phyloP scores from a whole-genome alignment of 805 yeast species.

The Priceomyces melissophilus region DNA sequence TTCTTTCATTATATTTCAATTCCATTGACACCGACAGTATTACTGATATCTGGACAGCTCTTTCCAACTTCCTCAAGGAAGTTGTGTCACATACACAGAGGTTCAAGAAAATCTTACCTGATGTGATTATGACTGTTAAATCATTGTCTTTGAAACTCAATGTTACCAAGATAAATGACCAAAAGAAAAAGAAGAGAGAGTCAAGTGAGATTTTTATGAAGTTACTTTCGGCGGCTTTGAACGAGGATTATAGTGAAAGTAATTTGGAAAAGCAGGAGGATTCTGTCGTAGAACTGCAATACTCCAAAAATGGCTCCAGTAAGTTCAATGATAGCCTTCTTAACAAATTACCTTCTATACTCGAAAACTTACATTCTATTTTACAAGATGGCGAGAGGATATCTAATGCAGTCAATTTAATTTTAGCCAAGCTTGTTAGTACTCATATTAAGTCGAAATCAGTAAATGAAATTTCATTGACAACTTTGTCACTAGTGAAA shows the following conservation, averaged over 20 bases:
- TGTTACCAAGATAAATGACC: slow-evolving; percentile 59
- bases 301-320: slow-evolving; percentile 3
- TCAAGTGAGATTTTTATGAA: slow-evolving; percentile 37
- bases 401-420: slow-evolving; percentile 43
- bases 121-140: slow-evolving; percentile 49
- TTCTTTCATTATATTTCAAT: slow-evolving; percentile 57
- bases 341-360: slow-evolving; percentile 29
- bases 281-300: neutral
- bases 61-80: slow-evolving; percentile 59
- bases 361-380: slow-evolving; percentile 35
- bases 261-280: slow-evolving; percentile 12
- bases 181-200: slow-evolving; percentile 58
- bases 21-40: slow-evolving; percentile 73
- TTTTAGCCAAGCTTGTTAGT: slow-evolving; percentile 50
- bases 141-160: slow-evolving; percentile 54
- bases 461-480: slow-evolving; percentile 33
- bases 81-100: slow-evolving; percentile 43
- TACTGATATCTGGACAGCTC: slow-evolving; percentile 71
- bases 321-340: slow-evolving; percentile 42
- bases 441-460: slow-evolving; percentile 51
- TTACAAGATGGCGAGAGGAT: slow-evolving; percentile 63
- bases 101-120: slow-evolving; percentile 51
- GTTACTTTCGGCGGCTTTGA: slow-evolving; percentile 18
- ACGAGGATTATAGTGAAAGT: slow-evolving; percentile 8
- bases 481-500: slow-evolving; percentile 45